These are phyloP conservation scores for Cyclostephanos tholiformis DNA, from an alignment of 108 stramenopile genomes.

Conservation along the genomic window DNA sequence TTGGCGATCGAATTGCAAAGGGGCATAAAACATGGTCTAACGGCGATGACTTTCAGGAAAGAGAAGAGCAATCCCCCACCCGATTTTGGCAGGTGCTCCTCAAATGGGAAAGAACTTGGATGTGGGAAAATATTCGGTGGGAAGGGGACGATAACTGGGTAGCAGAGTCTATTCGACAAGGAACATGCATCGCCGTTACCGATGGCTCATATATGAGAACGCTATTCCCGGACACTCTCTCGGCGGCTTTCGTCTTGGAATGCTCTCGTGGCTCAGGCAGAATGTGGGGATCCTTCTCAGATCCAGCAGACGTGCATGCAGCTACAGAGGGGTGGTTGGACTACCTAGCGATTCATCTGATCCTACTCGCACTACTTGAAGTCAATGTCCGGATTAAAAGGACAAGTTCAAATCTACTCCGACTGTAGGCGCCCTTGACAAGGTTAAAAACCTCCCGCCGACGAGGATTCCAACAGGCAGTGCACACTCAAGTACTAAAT, in stretches of 20 bases:
- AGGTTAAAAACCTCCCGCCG: neutral
- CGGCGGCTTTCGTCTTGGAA: too few species aligned
- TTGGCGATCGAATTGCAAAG: neutral
- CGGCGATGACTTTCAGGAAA: neutral
- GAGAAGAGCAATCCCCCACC: neutral
- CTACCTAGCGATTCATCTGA: constrained; percentile 17
- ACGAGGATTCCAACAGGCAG: neutral
- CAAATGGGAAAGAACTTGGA: too few species aligned
- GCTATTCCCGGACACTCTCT: too few species aligned
- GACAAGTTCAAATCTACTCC: neutral
- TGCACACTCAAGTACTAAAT: neutral
- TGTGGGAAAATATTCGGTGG: too few species aligned
- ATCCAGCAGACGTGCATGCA: neutral
- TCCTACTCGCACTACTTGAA: constrained; percentile 19
- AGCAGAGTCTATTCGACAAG: too few species aligned
- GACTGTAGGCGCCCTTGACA: constrained; percentile 23
- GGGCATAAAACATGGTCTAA: too few species aligned
- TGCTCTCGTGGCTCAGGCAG: too few species aligned
- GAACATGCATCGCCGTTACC: too few species aligned
- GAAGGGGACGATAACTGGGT: too few species aligned
- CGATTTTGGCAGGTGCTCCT: neutral
- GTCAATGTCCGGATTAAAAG: neutral
- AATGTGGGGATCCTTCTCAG: too few species aligned
- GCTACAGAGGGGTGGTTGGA: constrained; percentile 30
- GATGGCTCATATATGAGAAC: too few species aligned